Conservation (phyloP, 192 early-diverging fungal species). For the Polychytrium aggregatum region DNA sequence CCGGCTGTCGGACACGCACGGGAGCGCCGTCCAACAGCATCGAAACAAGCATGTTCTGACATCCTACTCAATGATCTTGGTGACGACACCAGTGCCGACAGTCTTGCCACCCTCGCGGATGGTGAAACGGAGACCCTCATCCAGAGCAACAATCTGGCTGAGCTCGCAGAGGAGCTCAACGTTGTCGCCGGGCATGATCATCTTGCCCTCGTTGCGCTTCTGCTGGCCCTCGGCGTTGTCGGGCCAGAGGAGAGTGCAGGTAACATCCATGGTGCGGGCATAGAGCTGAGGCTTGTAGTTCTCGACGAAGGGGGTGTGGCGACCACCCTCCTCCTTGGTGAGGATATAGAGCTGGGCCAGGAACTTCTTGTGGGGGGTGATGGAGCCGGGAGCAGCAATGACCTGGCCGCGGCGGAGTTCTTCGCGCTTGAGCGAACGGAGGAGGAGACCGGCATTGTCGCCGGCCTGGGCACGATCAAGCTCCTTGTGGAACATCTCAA, state of each 20-base stretch:
- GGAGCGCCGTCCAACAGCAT: no score
- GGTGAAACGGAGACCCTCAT: constrained; percentile 92
- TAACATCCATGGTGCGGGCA: constrained; percentile 91
- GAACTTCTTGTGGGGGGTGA: constrained; percentile 94
- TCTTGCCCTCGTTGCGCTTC: constrained; percentile 79
- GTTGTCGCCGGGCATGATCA: constrained; percentile 98
- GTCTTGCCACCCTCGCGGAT: constrained; percentile 96
- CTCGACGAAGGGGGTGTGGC: constrained; percentile 93
- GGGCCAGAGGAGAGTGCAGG: constrained; percentile 61
- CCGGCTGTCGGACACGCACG: no score
- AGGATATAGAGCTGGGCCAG: constrained; percentile 85
- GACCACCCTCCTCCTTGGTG: constrained; percentile 96
- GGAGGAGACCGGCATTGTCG: constrained; percentile 95
- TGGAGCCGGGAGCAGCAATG: constrained; percentile 78
- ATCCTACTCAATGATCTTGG: constrained; percentile 65
- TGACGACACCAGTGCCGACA: constrained; percentile 85
- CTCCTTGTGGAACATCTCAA: constrained; percentile 99
- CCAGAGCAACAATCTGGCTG: constrained; percentile 69
- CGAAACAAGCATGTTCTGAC: no score
- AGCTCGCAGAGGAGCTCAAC: constrained; percentile 81
- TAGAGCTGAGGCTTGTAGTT: constrained; percentile 97
- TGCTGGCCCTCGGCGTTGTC: constrained; percentile 52
- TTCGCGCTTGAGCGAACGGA: constrained; percentile 96
- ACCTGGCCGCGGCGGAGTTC: constrained; percentile 92
- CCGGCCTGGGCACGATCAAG: constrained; percentile 93